Base-by-base conservation (phyloP, 2,329 filamentous ascomycete genomes). In the Xylariaceae sp. region DNA sequence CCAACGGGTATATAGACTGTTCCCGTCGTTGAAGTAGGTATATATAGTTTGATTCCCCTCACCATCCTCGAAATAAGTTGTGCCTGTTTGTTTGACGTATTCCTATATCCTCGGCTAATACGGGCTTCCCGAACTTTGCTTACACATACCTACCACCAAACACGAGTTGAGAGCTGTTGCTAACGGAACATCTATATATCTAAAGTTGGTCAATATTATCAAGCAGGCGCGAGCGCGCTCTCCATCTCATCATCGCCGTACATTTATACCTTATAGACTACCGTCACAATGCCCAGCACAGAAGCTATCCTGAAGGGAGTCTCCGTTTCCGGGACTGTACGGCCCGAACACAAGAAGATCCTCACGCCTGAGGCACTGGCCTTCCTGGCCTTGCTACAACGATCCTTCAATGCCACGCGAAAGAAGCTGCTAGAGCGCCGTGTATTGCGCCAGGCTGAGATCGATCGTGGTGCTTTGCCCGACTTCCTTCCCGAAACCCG, bases 401-500 rank as follows among this genome's bases (percentile, higher is more conserved):
- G 90, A 61, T 88, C 88, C 50, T 97, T 97, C 76, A 94, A 97
- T 66, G 70, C 66, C 49, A 90, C 83, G 40, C 86, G 92, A 67
- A 95, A 95, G 73, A 73, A 76, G 34, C 80, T 98, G 30, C 79
- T 98, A 38, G 83, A 96, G 69, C 82, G 88, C 58, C 87, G 92
- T 56, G 77, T 84, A 55, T 70, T 83, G 52, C 85, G 90, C 59
- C 92, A 97, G 71, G 83, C 85, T 53, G 89, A 96, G 76, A 81
- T 97, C 48, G 90, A 97, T 71, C 84, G 83, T 62, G 92, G 92
- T 52, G 68, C 79, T 38, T 74, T 96, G 31, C 88, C 88, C 46
- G 89, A 97, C 67, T 97, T 98, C 73, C 78, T 97, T 38, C 87
- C 89, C 43, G 88, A 97, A 76, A 97, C 92, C 44, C 89, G 80